Evolutionary conservation across 768 basidiomycete genomes (phyloP), one percentile per base, ranked within the genome.

Genomic region (Russula emetica): DNA sequence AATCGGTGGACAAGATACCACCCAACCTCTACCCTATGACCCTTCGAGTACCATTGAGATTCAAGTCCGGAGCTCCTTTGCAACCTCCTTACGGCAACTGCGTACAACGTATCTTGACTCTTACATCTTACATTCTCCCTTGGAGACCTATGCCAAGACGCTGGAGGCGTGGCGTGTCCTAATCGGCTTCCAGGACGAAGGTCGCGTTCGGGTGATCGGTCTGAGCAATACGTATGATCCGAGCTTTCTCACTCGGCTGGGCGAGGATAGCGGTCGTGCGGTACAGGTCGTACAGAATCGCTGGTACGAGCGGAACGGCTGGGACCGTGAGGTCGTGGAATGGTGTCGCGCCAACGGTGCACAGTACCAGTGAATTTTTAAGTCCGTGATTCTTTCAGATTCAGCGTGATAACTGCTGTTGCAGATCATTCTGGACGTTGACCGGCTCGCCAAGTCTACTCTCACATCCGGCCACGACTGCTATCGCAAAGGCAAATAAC

Each of bases 361-460:
- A 10, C 81, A 84, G 70, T 93, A 92, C 69, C 90, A 93, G 88
- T 92, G 67, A 50, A 72, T 57, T 42, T 45, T 18, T 69, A 1
- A 28, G 69, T 69, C 60, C 36, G 36, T 38, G 22, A 10, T 20
- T 24, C 38, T 49, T 9, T 26, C 9, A 5, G 32, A 38, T 20
- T 42, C 28, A 18, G 16, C 51, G 11, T 16, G 55, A 36, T 34
- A 55, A 32, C 8, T 22, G 14, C 14, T 58, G 24, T 38, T 51
- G 30, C 68, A 91, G 90, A 69, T 91, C 90, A 18, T 93, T 94
- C 73, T 93, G 92, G 92, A 93, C 92, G 26, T 75, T 94, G 26
- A 81, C 87, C 1, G 88, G 90, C n/a, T 88, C 90, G 3, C 86
- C 90, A 5, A 76, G 71, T 18, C 76, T 92, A 10, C 75, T 92